phyloP scores from a whole-genome alignment of 345 rosid genomes.

The Anacardium occidentale region DNA sequence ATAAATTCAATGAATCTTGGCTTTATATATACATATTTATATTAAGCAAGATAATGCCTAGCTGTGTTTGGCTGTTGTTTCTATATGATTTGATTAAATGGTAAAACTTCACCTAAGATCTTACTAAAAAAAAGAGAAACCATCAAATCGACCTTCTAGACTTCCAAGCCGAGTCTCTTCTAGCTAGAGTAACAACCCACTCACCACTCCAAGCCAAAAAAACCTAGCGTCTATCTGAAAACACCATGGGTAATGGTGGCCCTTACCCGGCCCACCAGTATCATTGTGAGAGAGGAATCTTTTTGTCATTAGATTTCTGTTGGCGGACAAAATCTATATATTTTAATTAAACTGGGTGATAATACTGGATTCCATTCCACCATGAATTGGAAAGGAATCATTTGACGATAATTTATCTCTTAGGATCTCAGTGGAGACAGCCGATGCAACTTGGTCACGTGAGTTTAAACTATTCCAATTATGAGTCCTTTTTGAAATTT shows the following conservation, averaged over 20 bases:
- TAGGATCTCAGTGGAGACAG: neutral
- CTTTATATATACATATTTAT: too few relatives aligned
- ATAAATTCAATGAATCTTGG: too few relatives aligned
- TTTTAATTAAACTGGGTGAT: neutral
- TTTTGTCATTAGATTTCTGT: neutral
- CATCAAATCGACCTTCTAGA: neutral
- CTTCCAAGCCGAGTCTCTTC: neutral
- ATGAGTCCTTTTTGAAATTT: neutral
- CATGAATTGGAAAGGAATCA: neutral
- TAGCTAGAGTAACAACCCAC: neutral
- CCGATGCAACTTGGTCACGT: neutral
- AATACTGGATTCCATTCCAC: neutral
- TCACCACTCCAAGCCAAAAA: neutral
- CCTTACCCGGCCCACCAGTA: neutral
- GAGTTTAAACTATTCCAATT: neutral
- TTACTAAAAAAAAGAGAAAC: too few relatives aligned
- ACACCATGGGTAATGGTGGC: neutral
- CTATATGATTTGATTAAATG: too few relatives aligned
- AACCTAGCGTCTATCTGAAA: neutral
- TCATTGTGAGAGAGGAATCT: too few relatives aligned
- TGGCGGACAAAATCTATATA: neutral
- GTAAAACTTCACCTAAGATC: neutral
- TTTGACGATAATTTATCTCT: neutral
- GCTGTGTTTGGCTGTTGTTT: neutral
- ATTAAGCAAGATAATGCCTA: neutral